Base-by-base conservation (phyloP, 1,139 yeast species). In the Torulaspora globosa region DNA sequence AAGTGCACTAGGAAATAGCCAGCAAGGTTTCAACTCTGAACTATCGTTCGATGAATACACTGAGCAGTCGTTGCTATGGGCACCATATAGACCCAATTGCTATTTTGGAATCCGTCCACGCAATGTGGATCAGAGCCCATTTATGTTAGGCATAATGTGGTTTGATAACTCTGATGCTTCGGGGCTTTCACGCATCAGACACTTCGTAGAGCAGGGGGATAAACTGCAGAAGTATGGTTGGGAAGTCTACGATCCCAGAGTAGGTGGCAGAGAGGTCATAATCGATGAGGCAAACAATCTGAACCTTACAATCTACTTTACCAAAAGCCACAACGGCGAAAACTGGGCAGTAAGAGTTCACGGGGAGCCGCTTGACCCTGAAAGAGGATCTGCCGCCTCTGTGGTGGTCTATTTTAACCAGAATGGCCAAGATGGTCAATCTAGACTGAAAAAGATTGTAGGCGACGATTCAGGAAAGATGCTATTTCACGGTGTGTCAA, bases 91-190 rank as follows among this genome's bases (percentile, higher is more conserved):
- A 55, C 82, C 97, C 10, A 84, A 88, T 46, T 72, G 88, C 39
- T 92, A 90, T 67, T 73, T 90, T 54, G 97, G 98, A 0, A 68
- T 92, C 36, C 74, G 92, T 41, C 96, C 98, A 2, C 71, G 90
- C 39, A 62, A 81, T 39, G 84, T 96, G n/a, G 72, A 81, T 37
- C 54, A 56, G 7, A 55, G 63, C 11, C 84, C 96, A 1, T 71
- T 92, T 41, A 63, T 85, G 50, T 73, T 89, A 9, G 98, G 98
- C 0, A 67, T 90, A 27, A 80, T 92, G 82, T 92, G 98, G 98
- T 87, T 81, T 69, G 82, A 82, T 56, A 74, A 79, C 6, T 84
- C 85, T 51, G 69, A 72, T 32, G 74, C 76, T 52, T 65, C 69
- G n/a, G 83, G 84, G 1, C 60, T 86, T n/a, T 70, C 56, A 5